phyloP scores from a whole-genome alignment of 1,284 basidiomycete species.

The Sporisorium iseilematis-ciliati region DNA sequence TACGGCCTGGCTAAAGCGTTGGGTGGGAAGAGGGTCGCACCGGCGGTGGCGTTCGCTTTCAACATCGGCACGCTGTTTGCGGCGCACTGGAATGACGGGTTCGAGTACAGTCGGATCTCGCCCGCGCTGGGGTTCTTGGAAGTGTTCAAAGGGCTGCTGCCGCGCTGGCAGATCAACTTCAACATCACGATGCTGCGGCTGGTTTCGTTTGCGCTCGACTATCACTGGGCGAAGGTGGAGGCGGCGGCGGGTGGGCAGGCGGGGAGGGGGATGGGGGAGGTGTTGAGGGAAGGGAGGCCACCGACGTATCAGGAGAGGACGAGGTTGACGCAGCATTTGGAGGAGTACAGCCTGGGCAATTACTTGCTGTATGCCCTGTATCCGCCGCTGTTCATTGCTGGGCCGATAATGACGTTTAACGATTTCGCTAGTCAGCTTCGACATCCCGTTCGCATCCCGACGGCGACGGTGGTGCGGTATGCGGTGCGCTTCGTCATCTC shows the following conservation, averaged over 20 bases:
- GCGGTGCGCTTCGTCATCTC: constrained; percentile 79
- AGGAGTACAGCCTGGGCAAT: constrained; percentile 75
- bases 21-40: constrained; percentile 70
- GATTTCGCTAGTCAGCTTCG: constrained; percentile 90
- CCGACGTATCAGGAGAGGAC: constrained; percentile 44
- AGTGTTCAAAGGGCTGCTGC: constrained; percentile 77
- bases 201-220: constrained; percentile 92
- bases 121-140: constrained; percentile 78
- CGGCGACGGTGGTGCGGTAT: constrained; percentile 73
- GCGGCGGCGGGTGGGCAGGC: constrained; percentile 71
- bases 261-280: constrained; percentile 17
- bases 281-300: constrained; percentile 15
- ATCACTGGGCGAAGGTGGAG: constrained; percentile 77
- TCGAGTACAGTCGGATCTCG: constrained; percentile 77
- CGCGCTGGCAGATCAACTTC: constrained; percentile 92
- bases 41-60: constrained; percentile 78
- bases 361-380: constrained; percentile 85
- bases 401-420: constrained; percentile 96
- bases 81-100: constrained; percentile 84
- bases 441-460: constrained; percentile 24
- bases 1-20: constrained; percentile 74
- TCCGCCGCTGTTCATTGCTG: constrained; percentile 93
- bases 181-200: constrained; percentile 97
- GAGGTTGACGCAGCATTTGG: constrained; percentile 57
- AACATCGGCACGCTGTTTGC: constrained; percentile 81